Evolutionary conservation across 2,329 filamentous ascomycete species (phyloP).

Genomic region (Lasiodiplodia hormozganensis): DNA sequence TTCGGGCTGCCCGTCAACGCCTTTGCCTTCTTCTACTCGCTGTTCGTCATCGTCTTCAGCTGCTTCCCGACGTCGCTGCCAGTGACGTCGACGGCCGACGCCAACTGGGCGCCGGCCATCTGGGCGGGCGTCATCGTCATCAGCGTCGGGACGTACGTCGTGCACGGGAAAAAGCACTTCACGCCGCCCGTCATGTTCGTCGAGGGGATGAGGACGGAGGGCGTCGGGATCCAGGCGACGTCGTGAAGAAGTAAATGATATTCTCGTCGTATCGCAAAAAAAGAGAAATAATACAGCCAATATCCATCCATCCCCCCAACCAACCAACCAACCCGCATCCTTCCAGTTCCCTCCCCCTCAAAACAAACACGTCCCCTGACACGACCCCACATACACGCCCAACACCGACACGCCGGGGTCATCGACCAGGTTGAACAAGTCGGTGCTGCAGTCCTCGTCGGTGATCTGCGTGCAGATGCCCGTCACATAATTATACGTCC

Average conservation of each 20-base stretch:
- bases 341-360: not conserved
- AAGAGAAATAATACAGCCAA: not conserved
- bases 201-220: constrained; percentile 24
- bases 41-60: constrained; percentile 28
- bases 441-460: not conserved
- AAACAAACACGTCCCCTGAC: not conserved
- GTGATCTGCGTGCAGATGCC: not conserved
- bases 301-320: not conserved
- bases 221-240: constrained; percentile 26
- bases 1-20: constrained; percentile 30
- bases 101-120: constrained; percentile 32
- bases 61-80: constrained; percentile 26
- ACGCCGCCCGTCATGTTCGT: constrained; percentile 32
- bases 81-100: constrained; percentile 14
- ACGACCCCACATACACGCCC: not conserved
- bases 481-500: not conserved
- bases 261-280: too few species aligned
- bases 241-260: not conserved
- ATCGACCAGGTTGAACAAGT: not conserved
- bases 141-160: constrained; percentile 12
- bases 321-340: too few species aligned
- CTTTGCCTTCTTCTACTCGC: constrained; percentile 29
- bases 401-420: not conserved
- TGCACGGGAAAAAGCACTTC: constrained; percentile 30
- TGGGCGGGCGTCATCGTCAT: constrained; percentile 28